Evolutionary conservation across 1,284 basidiomycete genomes (phyloP).

Genomic region (Cystobasidium pallidum): DNA sequence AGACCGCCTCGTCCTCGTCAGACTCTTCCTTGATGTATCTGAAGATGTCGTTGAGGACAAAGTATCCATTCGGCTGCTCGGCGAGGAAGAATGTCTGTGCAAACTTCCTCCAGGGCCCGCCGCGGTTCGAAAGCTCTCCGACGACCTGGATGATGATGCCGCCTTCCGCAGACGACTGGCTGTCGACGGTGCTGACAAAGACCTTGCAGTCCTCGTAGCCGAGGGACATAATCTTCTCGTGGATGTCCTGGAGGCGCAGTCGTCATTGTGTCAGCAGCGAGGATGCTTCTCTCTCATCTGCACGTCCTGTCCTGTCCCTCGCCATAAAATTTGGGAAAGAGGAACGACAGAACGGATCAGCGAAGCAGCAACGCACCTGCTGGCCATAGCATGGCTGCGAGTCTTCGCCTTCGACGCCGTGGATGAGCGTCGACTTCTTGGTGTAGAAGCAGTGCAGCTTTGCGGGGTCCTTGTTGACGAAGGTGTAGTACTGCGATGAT

Average conservation of each 20-base stretch:
- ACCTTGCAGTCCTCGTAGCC: constrained; percentile 94
- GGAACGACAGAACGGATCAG: constrained; percentile 1
- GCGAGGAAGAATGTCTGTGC: constrained; percentile 99
- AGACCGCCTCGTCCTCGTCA: constrained; percentile 62
- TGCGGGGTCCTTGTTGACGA: constrained; percentile 84
- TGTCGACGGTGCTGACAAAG: constrained; percentile 58
- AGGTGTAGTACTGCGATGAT: constrained; percentile 40
- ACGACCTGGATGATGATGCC: constrained; percentile 99
- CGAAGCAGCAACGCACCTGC: constrained; percentile 65
- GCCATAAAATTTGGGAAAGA: constrained; percentile 15
- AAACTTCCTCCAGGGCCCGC: constrained; percentile 90
- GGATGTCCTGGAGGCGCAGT: constrained; percentile 75
- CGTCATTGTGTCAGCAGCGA: not conserved
- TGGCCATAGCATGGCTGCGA: constrained; percentile 84
- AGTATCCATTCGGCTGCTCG: constrained; percentile 98
- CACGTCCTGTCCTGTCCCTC: not conserved
- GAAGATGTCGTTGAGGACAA: constrained; percentile 99
- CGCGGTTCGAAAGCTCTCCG: constrained; percentile 94
- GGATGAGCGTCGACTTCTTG: constrained; percentile 94
- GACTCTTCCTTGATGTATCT: constrained; percentile 96
- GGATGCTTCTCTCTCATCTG: no score
- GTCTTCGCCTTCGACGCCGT: constrained; percentile 94
- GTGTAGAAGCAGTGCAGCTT: constrained; percentile 99
- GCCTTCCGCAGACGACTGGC: constrained; percentile 78
- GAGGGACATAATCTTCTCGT: constrained; percentile 90